Evolutionary conservation across 202 grass and related monocot genomes (phyloP).

Genomic region (Brachypodium distachyon): DNA sequence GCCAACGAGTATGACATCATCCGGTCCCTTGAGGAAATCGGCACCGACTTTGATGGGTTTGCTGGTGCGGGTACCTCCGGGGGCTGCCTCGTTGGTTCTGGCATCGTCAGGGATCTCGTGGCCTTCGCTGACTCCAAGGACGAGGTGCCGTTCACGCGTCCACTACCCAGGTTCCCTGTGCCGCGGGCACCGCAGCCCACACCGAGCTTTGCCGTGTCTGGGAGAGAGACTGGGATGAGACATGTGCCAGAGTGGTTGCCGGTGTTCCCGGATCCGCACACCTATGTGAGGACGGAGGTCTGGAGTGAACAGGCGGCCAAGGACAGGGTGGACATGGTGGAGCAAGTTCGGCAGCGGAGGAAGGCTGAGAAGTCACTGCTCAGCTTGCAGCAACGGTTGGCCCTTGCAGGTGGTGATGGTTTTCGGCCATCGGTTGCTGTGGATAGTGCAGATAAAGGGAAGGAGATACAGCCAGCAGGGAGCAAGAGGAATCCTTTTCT

Average conservation of each 20-base stretch:
- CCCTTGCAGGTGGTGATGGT: conserved; percentile 32
- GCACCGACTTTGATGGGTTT: conserved; percentile 51
- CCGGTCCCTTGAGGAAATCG: conserved; percentile 71
- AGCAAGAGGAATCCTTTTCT: conserved; percentile 67
- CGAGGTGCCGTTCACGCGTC: conserved; percentile 58
- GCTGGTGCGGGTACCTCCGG: conserved; percentile 42
- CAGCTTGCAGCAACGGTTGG: conserved; percentile 62
- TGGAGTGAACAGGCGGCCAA: conserved; percentile 45
- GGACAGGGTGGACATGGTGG: conserved; percentile 42
- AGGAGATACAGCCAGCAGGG: conserved; percentile 38
- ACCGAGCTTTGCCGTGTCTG: conserved; percentile 11
- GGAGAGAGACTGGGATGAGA: conserved; percentile 27
- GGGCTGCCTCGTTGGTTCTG: conserved; percentile 55
- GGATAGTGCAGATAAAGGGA: conserved; percentile 36
- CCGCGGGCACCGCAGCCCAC: background rate
- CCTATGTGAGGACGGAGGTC: conserved; percentile 40
- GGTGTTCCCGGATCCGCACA: conserved; percentile 55
- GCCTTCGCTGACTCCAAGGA: conserved; percentile 29
- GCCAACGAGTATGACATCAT: conserved; percentile 82
- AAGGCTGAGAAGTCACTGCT: conserved; percentile 76
- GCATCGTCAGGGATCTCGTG: conserved; percentile 52
- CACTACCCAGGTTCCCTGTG: conserved; percentile 55
- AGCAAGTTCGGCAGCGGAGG: conserved; percentile 46
- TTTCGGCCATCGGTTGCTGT: conserved; percentile 3
- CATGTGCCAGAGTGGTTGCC: conserved; percentile 81